Evolutionary conservation across 495 filamentous ascomycete genomes (phyloP), one percentile per base, ranked within the genome.

Genomic region (Talaromyces proteolyticus): DNA sequence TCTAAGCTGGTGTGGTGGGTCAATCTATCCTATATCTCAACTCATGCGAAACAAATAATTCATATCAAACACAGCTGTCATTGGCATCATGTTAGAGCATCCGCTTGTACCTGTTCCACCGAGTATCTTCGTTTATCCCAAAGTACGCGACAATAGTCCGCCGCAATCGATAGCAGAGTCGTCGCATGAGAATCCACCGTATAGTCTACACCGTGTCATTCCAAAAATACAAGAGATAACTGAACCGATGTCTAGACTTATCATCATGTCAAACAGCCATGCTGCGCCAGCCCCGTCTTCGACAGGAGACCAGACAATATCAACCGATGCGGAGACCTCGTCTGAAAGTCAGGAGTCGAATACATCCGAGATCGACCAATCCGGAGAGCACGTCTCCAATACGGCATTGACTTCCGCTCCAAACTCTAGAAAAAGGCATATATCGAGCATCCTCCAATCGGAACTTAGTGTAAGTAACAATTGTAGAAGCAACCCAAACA

Each of bases 381-480:
- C 37, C 16, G 8, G 29, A n/a, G 36, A 8, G 7, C 25, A 39
- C 22, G 36, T 11, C n/a, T 34, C 26, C 17, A 49, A 41, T 11
- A 14, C 47, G 17, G 18, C 12, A 22, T 14, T 36, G 17, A 10
- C 42, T 7, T 23, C 20, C 3, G n/a, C 29, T 24, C 36, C 47
- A 38, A 18, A 18, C 8, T 7, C n/a, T 6, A 17, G 18, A n/a
- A 19, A 23, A 22, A 49, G 26, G 22, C 29, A 36, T 17, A 19
- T 49, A 10, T 40, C 38, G 37, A 36, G 34, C 34, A 4, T 24
- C 12, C 4, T 47, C 22, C 59, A 61, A 44, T 54, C 64, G 19
- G 60, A 51, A 44, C 54, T 75, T 22, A 69, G 53, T 47, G 76
- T 71, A 67, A 50, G 60, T 58, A 46, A 58, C 54, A 19, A 42